A percentile compares a stretch with the other conserved stretches of the same genome.
Conservation (phyloP, 2,329 filamentous ascomycete genomes). For the Epichloe amarillans region DNA sequence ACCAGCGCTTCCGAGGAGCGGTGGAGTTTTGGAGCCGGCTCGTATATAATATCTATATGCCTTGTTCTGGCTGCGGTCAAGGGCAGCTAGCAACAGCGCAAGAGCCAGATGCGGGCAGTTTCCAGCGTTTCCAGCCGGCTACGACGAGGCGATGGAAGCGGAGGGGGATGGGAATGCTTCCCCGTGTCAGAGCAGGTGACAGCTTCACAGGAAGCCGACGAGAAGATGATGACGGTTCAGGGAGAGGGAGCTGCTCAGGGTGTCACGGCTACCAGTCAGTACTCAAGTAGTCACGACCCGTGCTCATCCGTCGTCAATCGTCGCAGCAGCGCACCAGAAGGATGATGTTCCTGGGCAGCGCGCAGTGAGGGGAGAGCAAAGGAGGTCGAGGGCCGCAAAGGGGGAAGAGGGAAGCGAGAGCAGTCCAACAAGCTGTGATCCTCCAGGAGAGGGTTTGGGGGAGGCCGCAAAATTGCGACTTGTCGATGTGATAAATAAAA, state of each 20-base stretch:
- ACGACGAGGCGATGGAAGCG: background rate
- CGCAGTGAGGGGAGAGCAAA: conserved; percentile 6
- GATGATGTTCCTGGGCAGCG: background rate
- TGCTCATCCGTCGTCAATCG: background rate
- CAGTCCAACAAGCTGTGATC: conserved; percentile 1
- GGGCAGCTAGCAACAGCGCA: background rate
- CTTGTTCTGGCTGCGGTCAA: background rate
- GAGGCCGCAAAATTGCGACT: background rate
- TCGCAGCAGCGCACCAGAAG: conserved; percentile 4
- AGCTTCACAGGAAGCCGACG: background rate
- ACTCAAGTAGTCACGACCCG: conserved; percentile 4
- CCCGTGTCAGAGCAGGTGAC: background rate
- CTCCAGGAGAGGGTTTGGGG: conserved; percentile 2
- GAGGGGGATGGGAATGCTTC: background rate
- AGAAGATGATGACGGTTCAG: background rate
- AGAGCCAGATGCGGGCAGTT: background rate
- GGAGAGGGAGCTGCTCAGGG: conserved; percentile 3
- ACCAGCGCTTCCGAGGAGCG: background rate
- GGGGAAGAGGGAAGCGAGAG: conserved; percentile 5
- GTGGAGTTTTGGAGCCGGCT: background rate
- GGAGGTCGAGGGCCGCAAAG: conserved; percentile 7
- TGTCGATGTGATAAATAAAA: conserved; percentile 1
- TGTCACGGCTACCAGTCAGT: conserved; percentile 3
- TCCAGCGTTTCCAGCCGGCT: background rate
- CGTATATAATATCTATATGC: background rate